These are phyloP conservation scores for Cydonia oblonga DNA, from an alignment of 331 rosid genomes.

Conservation along the genomic window DNA sequence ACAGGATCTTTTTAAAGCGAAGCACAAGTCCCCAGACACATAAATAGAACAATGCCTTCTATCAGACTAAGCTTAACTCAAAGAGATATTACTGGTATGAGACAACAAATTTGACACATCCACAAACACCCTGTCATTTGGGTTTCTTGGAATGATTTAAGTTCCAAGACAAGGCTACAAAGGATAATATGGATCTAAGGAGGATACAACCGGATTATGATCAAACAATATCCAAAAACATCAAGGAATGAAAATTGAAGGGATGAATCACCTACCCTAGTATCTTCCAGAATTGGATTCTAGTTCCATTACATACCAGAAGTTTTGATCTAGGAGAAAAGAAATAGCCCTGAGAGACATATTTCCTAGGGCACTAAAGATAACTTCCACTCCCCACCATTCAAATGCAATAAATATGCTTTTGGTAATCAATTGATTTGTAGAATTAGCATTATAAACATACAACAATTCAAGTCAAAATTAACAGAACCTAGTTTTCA, in stretches of 20 bases:
- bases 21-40: not conserved
- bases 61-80: not conserved
- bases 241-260: not conserved
- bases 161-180: not conserved
- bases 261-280: not conserved
- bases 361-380: not conserved
- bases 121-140: not conserved
- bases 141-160: not conserved
- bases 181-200: not conserved
- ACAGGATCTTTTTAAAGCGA: not conserved
- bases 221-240: not conserved
- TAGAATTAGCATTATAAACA: not conserved
- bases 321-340: not conserved
- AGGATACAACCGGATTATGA: not conserved
- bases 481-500: not conserved
- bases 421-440: not conserved
- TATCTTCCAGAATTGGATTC: not conserved
- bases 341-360: not conserved
- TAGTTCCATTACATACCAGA: not conserved
- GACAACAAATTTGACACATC: not conserved
- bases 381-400: not conserved
- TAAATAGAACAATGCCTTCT: not conserved
- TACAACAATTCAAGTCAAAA: not conserved
- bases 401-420: not conserved
- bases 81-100: not conserved